Evolutionary conservation across 2,329 filamentous ascomycete genomes (phyloP).

Genomic region (Elsinoe perseae): DNA sequence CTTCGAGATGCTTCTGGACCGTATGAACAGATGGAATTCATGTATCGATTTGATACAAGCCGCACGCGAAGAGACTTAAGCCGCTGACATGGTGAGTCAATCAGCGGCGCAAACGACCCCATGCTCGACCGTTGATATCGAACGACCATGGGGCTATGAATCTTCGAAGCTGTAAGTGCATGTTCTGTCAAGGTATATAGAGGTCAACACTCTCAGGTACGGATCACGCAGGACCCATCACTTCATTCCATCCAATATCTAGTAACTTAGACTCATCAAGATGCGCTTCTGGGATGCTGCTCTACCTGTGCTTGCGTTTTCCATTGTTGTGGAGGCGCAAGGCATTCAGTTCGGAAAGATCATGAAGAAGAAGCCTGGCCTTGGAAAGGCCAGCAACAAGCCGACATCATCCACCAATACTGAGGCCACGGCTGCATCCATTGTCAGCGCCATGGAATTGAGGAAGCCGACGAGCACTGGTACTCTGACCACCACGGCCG

Average conservation of each 20-base stretch:
- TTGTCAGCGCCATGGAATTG: background rate
- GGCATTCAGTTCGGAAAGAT: constrained; percentile 12
- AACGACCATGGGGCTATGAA: background rate
- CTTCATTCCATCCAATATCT: constrained; percentile 6
- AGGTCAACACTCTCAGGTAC: too few species aligned
- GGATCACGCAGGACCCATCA: too few species aligned
- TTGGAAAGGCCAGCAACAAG: background rate
- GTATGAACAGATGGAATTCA: background rate
- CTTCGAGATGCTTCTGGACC: background rate
- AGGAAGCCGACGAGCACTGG: background rate
- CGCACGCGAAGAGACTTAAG: background rate
- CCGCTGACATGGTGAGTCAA: constrained; percentile 10
- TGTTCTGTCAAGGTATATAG: background rate
- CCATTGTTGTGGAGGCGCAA: constrained; percentile 11
- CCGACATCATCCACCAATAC: background rate
- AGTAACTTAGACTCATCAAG: background rate
- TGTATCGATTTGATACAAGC: background rate
- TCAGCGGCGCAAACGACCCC: background rate
- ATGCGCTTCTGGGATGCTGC: constrained; percentile 12
- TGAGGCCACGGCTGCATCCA: background rate
- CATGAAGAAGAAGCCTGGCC: constrained; percentile 11
- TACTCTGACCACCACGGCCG: background rate
- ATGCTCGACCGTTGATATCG: background rate
- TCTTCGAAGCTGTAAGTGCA: background rate
- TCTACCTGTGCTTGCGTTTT: constrained; percentile 8